Conservation (phyloP, 305 asterid genomes). For the Galium porrigens region DNA sequence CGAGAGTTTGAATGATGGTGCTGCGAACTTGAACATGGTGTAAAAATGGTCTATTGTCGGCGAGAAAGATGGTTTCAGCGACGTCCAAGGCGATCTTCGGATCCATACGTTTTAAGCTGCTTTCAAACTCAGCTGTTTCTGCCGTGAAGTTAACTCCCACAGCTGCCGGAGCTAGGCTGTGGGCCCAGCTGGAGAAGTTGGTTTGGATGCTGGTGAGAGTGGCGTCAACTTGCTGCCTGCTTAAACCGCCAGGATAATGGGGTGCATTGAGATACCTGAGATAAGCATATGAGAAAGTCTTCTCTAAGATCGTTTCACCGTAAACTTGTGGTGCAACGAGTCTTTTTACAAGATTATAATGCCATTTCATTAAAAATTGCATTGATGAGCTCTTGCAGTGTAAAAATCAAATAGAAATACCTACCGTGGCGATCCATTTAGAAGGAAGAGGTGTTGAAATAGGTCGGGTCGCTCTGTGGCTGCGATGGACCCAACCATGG, state of each 20-base stretch:
- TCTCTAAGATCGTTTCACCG: too few species aligned
- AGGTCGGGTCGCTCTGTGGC: conserved; percentile 10
- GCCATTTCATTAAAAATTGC: background rate
- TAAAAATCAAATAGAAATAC: background rate
- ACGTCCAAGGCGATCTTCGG: conserved; percentile 2
- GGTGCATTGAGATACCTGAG: conserved; percentile 10
- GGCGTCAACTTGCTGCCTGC: background rate
- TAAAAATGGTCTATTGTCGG: conserved; percentile 2
- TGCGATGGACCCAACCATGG: conserved; percentile 16
- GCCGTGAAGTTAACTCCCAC: background rate
- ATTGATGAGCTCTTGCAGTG: too few species aligned
- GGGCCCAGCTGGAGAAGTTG: conserved; percentile 10
- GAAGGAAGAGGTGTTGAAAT: conserved; percentile 11
- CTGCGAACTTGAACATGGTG: background rate
- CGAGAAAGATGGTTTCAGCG: background rate
- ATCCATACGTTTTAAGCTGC: background rate
- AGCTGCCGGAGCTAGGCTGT: background rate
- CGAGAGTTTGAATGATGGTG: conserved; percentile 5
- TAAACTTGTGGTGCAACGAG: too few species aligned
- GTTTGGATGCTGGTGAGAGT: background rate
- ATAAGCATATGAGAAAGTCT: background rate
- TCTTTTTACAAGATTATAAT: too few species aligned
- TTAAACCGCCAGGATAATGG: background rate
- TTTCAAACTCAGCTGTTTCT: background rate
- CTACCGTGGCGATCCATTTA: conserved; percentile 10